Base-by-base conservation (phyloP, 352 stramenopile species). In the Pythium insidiosum region DNA sequence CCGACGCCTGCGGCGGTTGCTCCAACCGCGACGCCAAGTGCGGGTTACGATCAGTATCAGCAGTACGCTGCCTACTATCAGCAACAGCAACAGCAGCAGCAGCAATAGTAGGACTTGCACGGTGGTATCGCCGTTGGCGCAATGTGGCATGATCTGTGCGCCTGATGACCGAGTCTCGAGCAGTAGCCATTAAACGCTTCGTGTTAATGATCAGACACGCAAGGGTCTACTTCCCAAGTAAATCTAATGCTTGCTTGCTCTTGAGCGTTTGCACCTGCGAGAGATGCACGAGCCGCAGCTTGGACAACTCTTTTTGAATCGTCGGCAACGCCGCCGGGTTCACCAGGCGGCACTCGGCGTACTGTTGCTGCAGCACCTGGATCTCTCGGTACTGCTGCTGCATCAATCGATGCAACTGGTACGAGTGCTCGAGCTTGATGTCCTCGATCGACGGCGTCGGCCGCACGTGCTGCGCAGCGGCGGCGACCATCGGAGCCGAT, bases 321-420 rank as follows among this genome's bases (percentile, higher is more conserved):
- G 73, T 73, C 15, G 77, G 66, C 21, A 92, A 53, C n/a, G 80
- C 77, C 2, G 72, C 63, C 1, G 80, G 77, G 43, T 92, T 84
- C 29, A 74, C 61, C 6, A 88, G 44, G 1, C 80, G 63, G 37
- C 73, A 85, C 38, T 92, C 80, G 15, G 77, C 80, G 57, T 92
- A 88, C 23, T 83, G 74, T 42, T 92, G 79, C 61, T 92, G 80
- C 20, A 92, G 49, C 6, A 87, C 73, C 31, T 92, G 80, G 38
- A 92, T 92, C 55, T 92, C 80, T 24, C 77, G 74, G 43, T 88
- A 92, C 58, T 92, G 80, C 38, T 92, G 73, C 49, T 92, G 80
- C 77, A 92, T 92, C 26, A 92, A 61, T 0, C 80, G 77, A 50
- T 92, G 80, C 33, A 92, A 53, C 54, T 92, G 80, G 50, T 88